Conservation (phyloP, 495 filamentous ascomycete species). For the Trypethelium eluteriae region DNA sequence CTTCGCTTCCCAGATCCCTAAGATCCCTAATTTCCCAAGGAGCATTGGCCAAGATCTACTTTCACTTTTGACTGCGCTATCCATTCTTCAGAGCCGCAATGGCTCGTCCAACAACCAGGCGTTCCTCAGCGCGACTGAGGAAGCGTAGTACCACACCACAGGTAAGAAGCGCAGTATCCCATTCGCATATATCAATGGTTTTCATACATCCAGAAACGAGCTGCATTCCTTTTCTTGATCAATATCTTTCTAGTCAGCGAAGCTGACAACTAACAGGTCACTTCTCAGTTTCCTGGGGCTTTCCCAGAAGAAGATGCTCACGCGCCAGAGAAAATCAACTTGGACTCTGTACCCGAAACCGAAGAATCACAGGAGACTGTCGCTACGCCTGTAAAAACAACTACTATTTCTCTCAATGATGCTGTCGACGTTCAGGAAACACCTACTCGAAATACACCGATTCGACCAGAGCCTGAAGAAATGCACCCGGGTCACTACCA, state of each 20-base stretch:
- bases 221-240: neutral
- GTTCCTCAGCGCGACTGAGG: neutral
- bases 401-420: conserved; percentile 1
- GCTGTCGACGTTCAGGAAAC: conserved; percentile 18
- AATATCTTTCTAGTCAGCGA: neutral
- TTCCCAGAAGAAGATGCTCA: conserved; percentile 6
- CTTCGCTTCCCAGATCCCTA: neutral
- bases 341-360: neutral
- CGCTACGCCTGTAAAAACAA: conserved; percentile 14
- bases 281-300: conserved; percentile 1
- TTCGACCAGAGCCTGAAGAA: conserved; percentile 30
- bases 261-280: conserved; percentile 3
- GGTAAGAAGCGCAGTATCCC: neutral
- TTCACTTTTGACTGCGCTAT: neutral
- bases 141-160: neutral
- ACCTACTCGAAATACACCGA: conserved; percentile 30
- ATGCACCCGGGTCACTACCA: conserved; percentile 37
- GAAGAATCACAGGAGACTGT: neutral
- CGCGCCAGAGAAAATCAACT: neutral
- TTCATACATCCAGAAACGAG: neutral
- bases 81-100: neutral
- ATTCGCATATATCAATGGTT: neutral
- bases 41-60: neutral
- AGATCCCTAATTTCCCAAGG: neutral
- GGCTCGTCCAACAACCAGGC: conserved; percentile 1